Percentiles rank a stretch among this genome's conserved stretches.
Evolutionary conservation across 2,329 filamentous ascomycete genomes (phyloP).

Genomic region (Talaromyces piceae): DNA sequence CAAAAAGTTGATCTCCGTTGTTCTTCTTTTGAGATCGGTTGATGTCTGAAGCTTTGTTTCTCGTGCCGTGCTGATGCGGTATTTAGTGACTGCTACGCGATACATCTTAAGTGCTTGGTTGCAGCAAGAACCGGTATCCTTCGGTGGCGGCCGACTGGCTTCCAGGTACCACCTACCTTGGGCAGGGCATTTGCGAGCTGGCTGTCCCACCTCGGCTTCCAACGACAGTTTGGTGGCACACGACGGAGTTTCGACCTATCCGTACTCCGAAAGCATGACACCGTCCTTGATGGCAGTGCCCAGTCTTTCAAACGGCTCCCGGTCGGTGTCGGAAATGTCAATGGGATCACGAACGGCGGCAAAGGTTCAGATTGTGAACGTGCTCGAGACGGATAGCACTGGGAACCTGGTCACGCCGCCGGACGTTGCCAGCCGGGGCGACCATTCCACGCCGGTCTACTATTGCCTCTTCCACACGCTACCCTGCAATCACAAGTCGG

Average conservation of each 20-base stretch:
- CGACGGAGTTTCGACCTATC: conserved; percentile 1
- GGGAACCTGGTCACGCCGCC: conserved; percentile 22
- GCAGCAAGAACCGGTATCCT: conserved; percentile 14
- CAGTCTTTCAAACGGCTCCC: conserved; percentile 25
- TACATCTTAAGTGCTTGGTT: conserved; percentile 18
- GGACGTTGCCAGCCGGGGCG: not conserved
- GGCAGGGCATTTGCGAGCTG: conserved; percentile 5
- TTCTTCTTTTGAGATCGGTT: not conserved
- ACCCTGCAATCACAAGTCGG: conserved; percentile 35
- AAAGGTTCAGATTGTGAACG: conserved; percentile 17
- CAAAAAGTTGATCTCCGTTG: not conserved
- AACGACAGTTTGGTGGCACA: conserved; percentile 5
- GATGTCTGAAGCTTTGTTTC: too few species aligned
- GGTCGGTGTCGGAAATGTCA: conserved; percentile 24
- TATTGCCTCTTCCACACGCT: conserved; percentile 40
- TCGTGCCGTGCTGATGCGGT: not conserved
- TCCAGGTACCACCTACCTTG: conserved; percentile 6
- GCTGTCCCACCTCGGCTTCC: conserved; percentile 5
- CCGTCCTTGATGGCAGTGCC: conserved; percentile 14
- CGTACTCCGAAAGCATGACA: conserved; percentile 6
- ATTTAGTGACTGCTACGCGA: conserved; percentile 4
- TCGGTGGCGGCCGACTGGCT: conserved; percentile 15
- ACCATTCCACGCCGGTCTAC: conserved; percentile 16
- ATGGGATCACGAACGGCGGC: conserved; percentile 21
- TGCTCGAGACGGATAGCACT: conserved; percentile 23